Conservation (phyloP, 768 basidiomycete species). For the Botryobasidium botryosum region DNA sequence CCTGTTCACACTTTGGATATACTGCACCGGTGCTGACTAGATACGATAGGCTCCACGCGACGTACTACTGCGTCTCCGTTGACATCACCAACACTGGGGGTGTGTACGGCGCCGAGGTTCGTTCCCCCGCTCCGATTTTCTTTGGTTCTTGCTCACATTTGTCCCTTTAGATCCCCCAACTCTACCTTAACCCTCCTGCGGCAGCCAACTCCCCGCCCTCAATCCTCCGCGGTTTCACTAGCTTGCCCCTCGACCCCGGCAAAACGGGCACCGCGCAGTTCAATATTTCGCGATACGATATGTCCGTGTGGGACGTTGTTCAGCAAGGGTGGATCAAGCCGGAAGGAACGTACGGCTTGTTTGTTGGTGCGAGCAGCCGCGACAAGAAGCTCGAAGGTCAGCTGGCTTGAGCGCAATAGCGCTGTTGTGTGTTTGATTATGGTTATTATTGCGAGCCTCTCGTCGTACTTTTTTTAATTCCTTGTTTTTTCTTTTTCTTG, state of each 20-base stretch:
- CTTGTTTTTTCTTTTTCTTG: too few species aligned
- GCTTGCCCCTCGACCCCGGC: slow-evolving; percentile 23
- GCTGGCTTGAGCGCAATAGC: too few species aligned
- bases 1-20: neutral
- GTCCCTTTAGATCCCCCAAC: slow-evolving; percentile 31
- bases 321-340: slow-evolving; percentile 20
- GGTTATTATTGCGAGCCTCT: too few species aligned
- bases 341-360: slow-evolving; percentile 19
- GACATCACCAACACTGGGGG: slow-evolving; percentile 13
- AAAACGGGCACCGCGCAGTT: slow-evolving; percentile 30
- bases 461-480: too few species aligned
- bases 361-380: slow-evolving; percentile 33
- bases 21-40: neutral
- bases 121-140: neutral
- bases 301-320: slow-evolving; percentile 29
- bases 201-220: slow-evolving; percentile 32
- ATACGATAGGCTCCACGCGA: slow-evolving; percentile 9
- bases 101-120: slow-evolving; percentile 13
- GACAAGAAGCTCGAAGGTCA: slow-evolving; percentile 32
- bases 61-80: slow-evolving; percentile 5
- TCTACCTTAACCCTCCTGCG: slow-evolving; percentile 35
- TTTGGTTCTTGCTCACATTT: neutral
- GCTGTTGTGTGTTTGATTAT: too few species aligned
- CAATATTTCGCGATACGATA: slow-evolving; percentile 33
- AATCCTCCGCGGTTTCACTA: slow-evolving; percentile 40